Conservation (phyloP, 805 yeast genomes). For the Yamadazyma olivae region DNA sequence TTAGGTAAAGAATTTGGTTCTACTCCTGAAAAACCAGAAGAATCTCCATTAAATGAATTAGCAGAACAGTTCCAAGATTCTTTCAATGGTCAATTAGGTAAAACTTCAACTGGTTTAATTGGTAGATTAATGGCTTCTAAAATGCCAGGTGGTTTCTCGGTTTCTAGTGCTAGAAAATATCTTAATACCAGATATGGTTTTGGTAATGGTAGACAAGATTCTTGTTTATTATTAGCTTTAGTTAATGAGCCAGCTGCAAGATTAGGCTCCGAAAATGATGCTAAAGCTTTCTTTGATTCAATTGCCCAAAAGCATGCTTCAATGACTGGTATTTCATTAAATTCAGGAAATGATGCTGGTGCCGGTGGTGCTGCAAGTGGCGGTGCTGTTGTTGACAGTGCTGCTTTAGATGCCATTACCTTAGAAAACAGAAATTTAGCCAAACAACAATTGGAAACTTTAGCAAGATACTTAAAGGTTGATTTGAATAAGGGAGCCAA, state of each 20-base stretch:
- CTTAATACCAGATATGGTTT: constrained; percentile 91
- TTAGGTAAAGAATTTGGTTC: constrained; percentile 97
- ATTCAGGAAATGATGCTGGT: constrained; percentile 62
- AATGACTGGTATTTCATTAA: constrained; percentile 70
- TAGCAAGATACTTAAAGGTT: constrained; percentile 91
- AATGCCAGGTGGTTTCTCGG: constrained; percentile 99
- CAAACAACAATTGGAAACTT: constrained; percentile 79
- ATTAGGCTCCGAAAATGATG: constrained; percentile 82
- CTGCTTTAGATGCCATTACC: constrained; percentile 83
- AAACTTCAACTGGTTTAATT: constrained; percentile 84
- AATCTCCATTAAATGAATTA: constrained; percentile 91
- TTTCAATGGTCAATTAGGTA: constrained; percentile 86
- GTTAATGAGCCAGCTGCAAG: constrained; percentile 90
- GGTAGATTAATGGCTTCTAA: constrained; percentile 92
- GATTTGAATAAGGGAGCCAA: constrained; percentile 91
- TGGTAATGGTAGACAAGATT: constrained; percentile 91
- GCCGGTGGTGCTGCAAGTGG: constrained; percentile 57
- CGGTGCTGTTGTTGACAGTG: constrained; percentile 89
- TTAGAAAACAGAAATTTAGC: constrained; percentile 70
- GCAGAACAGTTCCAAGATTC: constrained; percentile 94
- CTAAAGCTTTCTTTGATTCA: constrained; percentile 83
- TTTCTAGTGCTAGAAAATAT: constrained; percentile 88
- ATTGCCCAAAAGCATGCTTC: constrained; percentile 84
- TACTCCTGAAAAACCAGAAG: constrained; percentile 99
- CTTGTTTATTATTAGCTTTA: constrained; percentile 77